These are phyloP conservation scores for Suillus plorans DNA, from an alignment of 768 basidiomycete species.

Conservation along the genomic window DNA sequence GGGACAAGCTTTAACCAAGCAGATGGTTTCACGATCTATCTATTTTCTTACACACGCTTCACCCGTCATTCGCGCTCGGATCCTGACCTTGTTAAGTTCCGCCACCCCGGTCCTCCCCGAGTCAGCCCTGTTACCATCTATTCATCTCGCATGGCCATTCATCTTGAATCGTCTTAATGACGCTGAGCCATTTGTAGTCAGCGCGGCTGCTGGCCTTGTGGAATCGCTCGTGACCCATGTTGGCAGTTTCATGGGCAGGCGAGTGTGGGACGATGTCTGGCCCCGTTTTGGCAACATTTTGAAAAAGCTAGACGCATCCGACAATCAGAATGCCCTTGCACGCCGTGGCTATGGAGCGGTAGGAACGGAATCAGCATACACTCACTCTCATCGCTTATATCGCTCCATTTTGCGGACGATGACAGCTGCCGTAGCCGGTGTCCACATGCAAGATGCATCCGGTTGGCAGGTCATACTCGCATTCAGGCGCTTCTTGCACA, in stretches of 20 bases:
- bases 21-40: slow-evolving; percentile 84
- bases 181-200: slow-evolving; percentile 74
- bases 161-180: slow-evolving; percentile 82
- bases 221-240: slow-evolving; percentile 66
- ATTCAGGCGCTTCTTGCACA: slow-evolving; percentile 76
- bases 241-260: slow-evolving; percentile 82
- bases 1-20: slow-evolving; percentile 72
- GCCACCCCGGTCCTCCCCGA: slow-evolving; percentile 73
- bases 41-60: slow-evolving; percentile 92
- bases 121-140: slow-evolving; percentile 75
- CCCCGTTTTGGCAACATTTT: slow-evolving; percentile 73
- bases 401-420: slow-evolving; percentile 75
- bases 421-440: slow-evolving; percentile 60
- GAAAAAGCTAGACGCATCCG: slow-evolving; percentile 56
- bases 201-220: slow-evolving; percentile 72
- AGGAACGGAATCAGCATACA: slow-evolving; percentile 72
- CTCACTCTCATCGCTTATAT: slow-evolving; percentile 79
- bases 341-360: slow-evolving; percentile 50
- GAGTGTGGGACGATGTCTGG: slow-evolving; percentile 94
- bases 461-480: slow-evolving; percentile 80
- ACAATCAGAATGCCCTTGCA: slow-evolving; percentile 65
- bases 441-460: slow-evolving; percentile 67
- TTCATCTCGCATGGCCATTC: slow-evolving; percentile 94
- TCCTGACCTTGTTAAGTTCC: slow-evolving; percentile 70
- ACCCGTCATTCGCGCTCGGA: slow-evolving; percentile 79